A percentile compares a stretch with the other conserved stretches of the same genome.
Evolutionary conservation across 352 stramenopile species (phyloP).

Genomic region (Pythium guiyangense): DNA sequence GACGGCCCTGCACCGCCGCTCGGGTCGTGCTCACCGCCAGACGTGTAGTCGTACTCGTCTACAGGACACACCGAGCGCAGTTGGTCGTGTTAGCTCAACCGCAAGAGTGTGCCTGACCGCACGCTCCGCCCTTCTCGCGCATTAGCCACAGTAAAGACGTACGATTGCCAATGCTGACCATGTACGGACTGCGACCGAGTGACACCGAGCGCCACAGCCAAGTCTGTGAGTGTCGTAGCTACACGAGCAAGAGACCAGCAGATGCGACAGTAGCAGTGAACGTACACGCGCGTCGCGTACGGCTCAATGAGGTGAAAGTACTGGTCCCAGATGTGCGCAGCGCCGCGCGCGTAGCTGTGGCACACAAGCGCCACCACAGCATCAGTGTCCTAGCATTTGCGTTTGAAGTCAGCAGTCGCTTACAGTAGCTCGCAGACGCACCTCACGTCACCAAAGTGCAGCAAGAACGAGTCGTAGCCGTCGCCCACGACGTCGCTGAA

Average conservation of each 20-base stretch:
- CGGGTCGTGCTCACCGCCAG: conserved; percentile 46
- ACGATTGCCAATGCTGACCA: conserved; percentile 80
- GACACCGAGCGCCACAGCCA: not conserved
- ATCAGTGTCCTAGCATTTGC: not conserved
- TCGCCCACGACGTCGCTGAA: conserved; percentile 43
- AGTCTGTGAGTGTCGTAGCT: no score
- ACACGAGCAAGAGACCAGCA: no score
- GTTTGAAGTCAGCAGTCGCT: no score
- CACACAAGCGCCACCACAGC: not conserved
- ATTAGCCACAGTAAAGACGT: conserved; percentile 8
- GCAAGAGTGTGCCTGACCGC: no score
- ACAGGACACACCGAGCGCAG: not conserved
- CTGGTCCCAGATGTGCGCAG: conserved; percentile 61
- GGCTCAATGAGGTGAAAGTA: conserved; percentile 75
- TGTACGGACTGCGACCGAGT: conserved; percentile 43
- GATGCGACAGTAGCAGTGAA: not conserved
- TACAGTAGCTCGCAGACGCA: conserved; percentile 10
- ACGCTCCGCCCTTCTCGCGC: not conserved
- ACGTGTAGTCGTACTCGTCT: conserved; percentile 66
- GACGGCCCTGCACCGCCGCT: conserved; percentile 38
- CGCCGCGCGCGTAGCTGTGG: conserved; percentile 55
- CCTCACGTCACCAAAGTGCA: conserved; percentile 80
- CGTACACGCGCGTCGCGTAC: conserved; percentile 58
- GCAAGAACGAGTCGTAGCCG: conserved; percentile 65
- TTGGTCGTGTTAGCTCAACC: not conserved